Conservation (phyloP, 768 basidiomycete species). For the Leccinum obscurum region DNA sequence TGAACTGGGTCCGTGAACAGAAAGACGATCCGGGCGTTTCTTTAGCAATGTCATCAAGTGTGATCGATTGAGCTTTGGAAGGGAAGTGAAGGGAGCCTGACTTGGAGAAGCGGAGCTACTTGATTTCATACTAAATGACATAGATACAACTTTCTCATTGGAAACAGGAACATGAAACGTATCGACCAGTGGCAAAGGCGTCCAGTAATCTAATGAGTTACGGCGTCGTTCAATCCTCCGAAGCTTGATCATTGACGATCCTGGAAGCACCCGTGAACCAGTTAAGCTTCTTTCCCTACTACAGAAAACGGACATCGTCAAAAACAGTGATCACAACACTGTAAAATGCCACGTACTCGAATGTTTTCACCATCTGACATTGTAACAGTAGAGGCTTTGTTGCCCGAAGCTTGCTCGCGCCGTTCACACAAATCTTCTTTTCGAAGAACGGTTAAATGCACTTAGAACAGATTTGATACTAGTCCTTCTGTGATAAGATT, state of each 20-base stretch:
- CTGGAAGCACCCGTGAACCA: neutral
- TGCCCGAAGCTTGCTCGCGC: neutral
- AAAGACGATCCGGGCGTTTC: too few species aligned
- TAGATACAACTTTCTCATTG: neutral
- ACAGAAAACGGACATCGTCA: neutral
- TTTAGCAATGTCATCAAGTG: too few species aligned
- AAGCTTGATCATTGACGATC: neutral
- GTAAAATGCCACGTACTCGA: neutral
- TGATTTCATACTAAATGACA: neutral
- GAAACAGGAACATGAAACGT: neutral
- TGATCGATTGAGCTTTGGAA: too few species aligned
- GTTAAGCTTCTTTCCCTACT: neutral
- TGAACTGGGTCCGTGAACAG: too few species aligned
- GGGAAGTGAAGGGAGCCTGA: neutral
- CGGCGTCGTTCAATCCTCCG: neutral
- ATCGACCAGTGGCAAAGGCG: neutral
- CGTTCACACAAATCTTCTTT: too few species aligned
- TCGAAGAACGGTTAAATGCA: too few species aligned
- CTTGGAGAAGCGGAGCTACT: neutral
- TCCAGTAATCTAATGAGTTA: neutral
- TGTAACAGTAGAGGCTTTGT: neutral
- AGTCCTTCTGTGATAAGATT: too few species aligned
- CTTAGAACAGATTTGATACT: too few species aligned
- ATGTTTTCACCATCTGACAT: neutral
- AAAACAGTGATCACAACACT: neutral